phyloP scores from a whole-genome alignment of 805 yeast genomes.

The Candida ponderosae region DNA sequence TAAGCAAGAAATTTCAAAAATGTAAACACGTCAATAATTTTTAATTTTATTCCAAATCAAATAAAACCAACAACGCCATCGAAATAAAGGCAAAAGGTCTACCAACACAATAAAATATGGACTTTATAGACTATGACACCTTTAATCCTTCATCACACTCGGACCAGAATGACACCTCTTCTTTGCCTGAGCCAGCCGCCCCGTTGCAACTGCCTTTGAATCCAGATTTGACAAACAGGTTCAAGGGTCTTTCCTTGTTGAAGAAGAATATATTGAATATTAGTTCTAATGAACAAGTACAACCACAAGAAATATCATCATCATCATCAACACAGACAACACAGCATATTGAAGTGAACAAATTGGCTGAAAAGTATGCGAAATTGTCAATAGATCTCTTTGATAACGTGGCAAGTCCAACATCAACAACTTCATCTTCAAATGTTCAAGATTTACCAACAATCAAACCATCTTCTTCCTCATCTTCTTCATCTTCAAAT shows the following conservation, averaged over 20 bases:
- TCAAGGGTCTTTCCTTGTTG: constrained; percentile 28
- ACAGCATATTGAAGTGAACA: constrained; percentile 1
- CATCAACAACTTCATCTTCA: too few relatives aligned
- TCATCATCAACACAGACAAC: background rate
- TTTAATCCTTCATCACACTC: constrained; percentile 3
- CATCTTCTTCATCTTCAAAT: constrained; percentile 1
- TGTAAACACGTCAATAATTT: too few relatives aligned
- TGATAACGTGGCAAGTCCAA: constrained; percentile 7
- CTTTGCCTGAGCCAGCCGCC: constrained; percentile 29
- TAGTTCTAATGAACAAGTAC: background rate
- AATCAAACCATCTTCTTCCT: background rate
- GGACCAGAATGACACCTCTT: background rate
- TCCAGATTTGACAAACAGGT: constrained; percentile 24
- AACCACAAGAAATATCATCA: background rate
- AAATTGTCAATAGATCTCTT: constrained; percentile 33
- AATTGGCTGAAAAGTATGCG: constrained; percentile 41
- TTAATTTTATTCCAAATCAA: too few relatives aligned
- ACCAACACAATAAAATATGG: constrained; percentile 9
- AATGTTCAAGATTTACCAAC: background rate
- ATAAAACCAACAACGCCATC: too few relatives aligned
- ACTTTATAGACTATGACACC: constrained; percentile 19
- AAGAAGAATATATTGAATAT: constrained; percentile 16
- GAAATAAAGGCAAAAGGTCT: too few relatives aligned
- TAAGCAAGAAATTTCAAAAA: too few relatives aligned
- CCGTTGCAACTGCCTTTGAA: constrained; percentile 31